Percentiles rank a stretch among this genome's conserved stretches.
phyloP scores from a whole-genome alignment of 2,329 filamentous ascomycete genomes.

The Parafenestella ontariensis region DNA sequence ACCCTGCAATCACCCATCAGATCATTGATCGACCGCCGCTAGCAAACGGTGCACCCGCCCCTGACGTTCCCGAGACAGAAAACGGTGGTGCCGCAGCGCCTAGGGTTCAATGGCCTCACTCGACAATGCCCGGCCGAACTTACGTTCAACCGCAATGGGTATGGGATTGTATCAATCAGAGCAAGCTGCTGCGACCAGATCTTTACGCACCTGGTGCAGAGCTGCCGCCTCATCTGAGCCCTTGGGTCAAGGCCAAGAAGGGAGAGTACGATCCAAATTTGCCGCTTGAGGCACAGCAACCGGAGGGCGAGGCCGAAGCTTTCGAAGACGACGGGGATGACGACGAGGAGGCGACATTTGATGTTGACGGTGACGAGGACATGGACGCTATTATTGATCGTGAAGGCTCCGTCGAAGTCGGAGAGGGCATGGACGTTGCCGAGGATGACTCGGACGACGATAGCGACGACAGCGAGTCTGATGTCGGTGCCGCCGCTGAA shows the following conservation, averaged over 20 bases:
- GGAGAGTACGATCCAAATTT: constrained; percentile 92
- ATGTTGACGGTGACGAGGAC: constrained; percentile 43
- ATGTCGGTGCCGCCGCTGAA: constrained; percentile 40
- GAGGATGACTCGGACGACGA: constrained; percentile 56
- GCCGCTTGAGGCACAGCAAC: constrained; percentile 85
- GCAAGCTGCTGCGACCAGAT: constrained; percentile 84
- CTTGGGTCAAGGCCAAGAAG: constrained; percentile 87
- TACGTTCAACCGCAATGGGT: constrained; percentile 99
- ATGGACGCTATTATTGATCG: constrained; percentile 44
- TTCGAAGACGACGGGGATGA: constrained; percentile 63
- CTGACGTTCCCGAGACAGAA: constrained; percentile 57
- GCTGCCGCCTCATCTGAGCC: constrained; percentile 92
- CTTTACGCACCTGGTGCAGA: constrained; percentile 88
- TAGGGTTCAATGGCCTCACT: constrained; percentile 62
- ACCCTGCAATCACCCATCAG: constrained; percentile 92
- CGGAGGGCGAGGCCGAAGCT: constrained; percentile 81
- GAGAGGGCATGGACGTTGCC: constrained; percentile 57
- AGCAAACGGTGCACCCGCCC: constrained; percentile 50
- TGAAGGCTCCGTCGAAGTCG: constrained; percentile 56
- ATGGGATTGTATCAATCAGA: constrained; percentile 95
- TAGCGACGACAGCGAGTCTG: constrained; percentile 54
- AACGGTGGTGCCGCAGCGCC: constrained; percentile 58
- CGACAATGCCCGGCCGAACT: constrained; percentile 85
- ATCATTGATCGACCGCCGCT: constrained; percentile 89
- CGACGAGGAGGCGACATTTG: constrained; percentile 50